Evolutionary conservation across 1,139 yeast species (phyloP).

Genomic region (Kodamaea sp.): DNA sequence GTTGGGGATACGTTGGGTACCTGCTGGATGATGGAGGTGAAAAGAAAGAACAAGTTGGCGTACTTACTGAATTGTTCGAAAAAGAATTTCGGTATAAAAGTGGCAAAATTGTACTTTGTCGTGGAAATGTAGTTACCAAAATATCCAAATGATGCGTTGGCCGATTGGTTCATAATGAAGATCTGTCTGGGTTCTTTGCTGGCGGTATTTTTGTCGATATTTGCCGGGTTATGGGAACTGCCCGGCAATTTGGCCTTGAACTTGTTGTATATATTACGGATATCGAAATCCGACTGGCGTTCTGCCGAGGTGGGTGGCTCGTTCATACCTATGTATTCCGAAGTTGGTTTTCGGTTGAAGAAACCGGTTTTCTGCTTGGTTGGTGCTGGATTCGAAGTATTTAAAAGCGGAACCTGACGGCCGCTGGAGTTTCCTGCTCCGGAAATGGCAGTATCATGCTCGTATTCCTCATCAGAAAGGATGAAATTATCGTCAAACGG

Average conservation of each 20-base stretch:
- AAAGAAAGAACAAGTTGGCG: slow-evolving; percentile 90
- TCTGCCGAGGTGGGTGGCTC: slow-evolving; percentile 11
- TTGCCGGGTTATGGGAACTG: slow-evolving; percentile 10
- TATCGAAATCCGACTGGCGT: slow-evolving; percentile 50
- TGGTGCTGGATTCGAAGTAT: slow-evolving; percentile 17
- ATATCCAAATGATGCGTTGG: slow-evolving; percentile 59
- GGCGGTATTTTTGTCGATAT: slow-evolving; percentile 4
- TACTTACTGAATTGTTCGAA: slow-evolving; percentile 97
- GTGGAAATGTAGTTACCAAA: slow-evolving; percentile 89
- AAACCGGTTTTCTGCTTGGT: slow-evolving; percentile 17
- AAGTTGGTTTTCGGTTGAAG: slow-evolving; percentile 13
- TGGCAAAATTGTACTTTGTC: slow-evolving; percentile 92
- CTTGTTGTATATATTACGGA: slow-evolving; percentile 53
- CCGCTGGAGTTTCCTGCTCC: slow-evolving; percentile 4
- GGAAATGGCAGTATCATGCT: slow-evolving; percentile 10
- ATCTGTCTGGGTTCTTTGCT: slow-evolving; percentile 62
- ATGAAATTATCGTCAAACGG: slow-evolving; percentile 42
- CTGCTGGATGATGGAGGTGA: slow-evolving; percentile 93
- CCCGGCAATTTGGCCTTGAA: slow-evolving; percentile 39
- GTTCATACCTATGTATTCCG: slow-evolving; percentile 18
- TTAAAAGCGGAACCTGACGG: slow-evolving; percentile 29
- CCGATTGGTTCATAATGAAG: slow-evolving; percentile 58
- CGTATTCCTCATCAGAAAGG: slow-evolving; percentile 37
- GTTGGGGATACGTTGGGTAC: slow-evolving; percentile 98
- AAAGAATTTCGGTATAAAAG: slow-evolving; percentile 90